Base-by-base conservation (phyloP, 805 yeast genomes). In the Yamadazyma kitorensis region DNA sequence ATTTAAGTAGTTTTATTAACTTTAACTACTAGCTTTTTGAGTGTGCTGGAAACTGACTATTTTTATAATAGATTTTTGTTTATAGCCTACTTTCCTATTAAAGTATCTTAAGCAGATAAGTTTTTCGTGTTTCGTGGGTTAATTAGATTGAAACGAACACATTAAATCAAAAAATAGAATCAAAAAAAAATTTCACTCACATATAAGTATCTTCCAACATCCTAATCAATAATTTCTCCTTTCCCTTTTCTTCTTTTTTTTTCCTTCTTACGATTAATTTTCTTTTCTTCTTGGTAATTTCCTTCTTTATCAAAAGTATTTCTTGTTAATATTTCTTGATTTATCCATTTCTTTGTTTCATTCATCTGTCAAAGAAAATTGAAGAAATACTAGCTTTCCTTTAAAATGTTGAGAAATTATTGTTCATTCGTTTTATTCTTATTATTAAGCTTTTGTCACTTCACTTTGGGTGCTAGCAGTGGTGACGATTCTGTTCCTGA, bases 361-460 rank as follows among this genome's bases (percentile, higher is more conserved):
- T 9, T 9, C 24, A 21, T 21, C n/a, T n/a, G n/a, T n/a, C 9
- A 21, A 21, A 9, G 24, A 21, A 21, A 21, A 21, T 9, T 9
- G 24, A 21, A 21, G n/a, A 9, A 9, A 21, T 21, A 21, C n/a
- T 21, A 9, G n/a, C 9, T 21, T 27, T 13, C n/a, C 4, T 5
- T 6, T 11, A 32, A 32, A 14, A 32, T 32, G 35, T 32, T 32
- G 13, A 32, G 25, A 19, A 32, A 21, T 23, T 22, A 21, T 27
- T 4, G 6, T 25, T 29, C 47, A 27, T 24, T 43, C 47, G 44
- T 33, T 43, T 37, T 37, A 21, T 35, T 43, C 14, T 25, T 27
- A 16, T 22, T 36, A 11, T 37, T 36, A 21, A 27, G 31, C 17
- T 11, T 30, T n/a, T 23, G 27, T 16, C 6, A 16, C 11, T 12